phyloP scores from a whole-genome alignment of 176 grass and related monocot genomes.

The Eragrostis nindensis region DNA sequence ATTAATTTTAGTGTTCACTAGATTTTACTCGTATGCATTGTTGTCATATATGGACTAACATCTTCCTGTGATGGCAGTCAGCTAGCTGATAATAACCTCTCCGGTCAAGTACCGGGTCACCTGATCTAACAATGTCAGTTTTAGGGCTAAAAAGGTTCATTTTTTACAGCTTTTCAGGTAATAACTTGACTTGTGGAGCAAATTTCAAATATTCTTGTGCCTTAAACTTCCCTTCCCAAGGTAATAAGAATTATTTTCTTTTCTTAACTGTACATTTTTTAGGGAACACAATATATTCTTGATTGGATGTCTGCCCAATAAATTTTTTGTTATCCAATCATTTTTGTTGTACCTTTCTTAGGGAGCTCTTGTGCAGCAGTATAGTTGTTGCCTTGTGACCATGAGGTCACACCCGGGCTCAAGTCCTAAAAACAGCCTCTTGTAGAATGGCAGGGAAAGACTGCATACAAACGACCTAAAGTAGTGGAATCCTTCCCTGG shows the following conservation, averaged over 20 bases:
- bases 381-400: too few species aligned
- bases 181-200: constrained; percentile 81
- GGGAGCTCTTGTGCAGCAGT: too few species aligned
- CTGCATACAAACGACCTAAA: too few species aligned
- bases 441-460: too few species aligned
- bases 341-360: too few species aligned
- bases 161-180: constrained; percentile 83
- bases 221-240: constrained; percentile 68
- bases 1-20: neutral
- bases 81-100: constrained; percentile 85
- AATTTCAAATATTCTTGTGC: constrained; percentile 68
- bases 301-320: too few species aligned
- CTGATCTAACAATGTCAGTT: constrained; percentile 35
- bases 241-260: constrained; percentile 46
- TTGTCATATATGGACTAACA: constrained; percentile 29
- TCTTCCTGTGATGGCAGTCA: constrained; percentile 47
- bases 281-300: too few species aligned
- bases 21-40: neutral
- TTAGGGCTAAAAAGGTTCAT: constrained; percentile 50
- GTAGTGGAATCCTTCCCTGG: too few species aligned
- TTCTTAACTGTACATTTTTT: too few species aligned
- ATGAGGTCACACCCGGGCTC: too few species aligned
- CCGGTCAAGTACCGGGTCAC: constrained; percentile 74
- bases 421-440: too few species aligned
- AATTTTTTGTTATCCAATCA: too few species aligned